phyloP scores from a whole-genome alignment of 148 eudicot species.

The Hydrangea macrophylla region DNA sequence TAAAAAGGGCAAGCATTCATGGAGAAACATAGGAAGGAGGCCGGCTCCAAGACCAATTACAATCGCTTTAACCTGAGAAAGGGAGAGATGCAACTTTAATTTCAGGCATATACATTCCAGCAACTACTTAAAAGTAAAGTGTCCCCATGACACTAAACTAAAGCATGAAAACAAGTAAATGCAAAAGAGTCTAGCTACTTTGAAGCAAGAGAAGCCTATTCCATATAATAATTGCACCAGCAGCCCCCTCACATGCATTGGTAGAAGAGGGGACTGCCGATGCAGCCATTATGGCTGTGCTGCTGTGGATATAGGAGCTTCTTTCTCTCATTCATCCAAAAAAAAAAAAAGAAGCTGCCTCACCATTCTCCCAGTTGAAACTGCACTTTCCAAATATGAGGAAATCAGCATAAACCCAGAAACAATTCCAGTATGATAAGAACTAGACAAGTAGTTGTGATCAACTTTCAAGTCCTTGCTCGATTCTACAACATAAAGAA shows the following conservation, averaged over 20 bases:
- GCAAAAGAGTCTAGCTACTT: not conserved
- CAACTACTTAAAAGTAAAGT: not conserved
- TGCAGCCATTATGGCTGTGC: no score
- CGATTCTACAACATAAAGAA: slow-evolving; percentile 36
- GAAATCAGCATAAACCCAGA: slow-evolving; percentile 77
- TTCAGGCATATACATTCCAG: not conserved
- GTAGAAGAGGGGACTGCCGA: no score
- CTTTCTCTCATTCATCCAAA: no score
- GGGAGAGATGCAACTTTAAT: not conserved
- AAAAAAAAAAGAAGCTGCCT: slow-evolving; percentile 22
- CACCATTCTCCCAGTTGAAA: slow-evolving; percentile 51
- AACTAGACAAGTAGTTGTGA: slow-evolving; percentile 75
- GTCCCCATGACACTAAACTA: not conserved
- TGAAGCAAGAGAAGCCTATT: not conserved
- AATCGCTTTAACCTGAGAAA: slow-evolving; percentile 59
- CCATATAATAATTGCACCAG: not conserved
- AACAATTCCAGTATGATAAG: slow-evolving; percentile 80
- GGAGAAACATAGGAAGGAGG: slow-evolving; percentile 89
- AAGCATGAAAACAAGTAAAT: not conserved
- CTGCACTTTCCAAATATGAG: slow-evolving; percentile 47
- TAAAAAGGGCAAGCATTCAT: slow-evolving; percentile 48
- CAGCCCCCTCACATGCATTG: no score
- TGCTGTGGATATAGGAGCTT: no score
- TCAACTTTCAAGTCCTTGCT: slow-evolving; percentile 44
- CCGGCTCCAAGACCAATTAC: slow-evolving; percentile 99